Evolutionary conservation across 1,284 basidiomycete species (phyloP).

Genomic region (Erythrobasidium hasegawianum): DNA sequence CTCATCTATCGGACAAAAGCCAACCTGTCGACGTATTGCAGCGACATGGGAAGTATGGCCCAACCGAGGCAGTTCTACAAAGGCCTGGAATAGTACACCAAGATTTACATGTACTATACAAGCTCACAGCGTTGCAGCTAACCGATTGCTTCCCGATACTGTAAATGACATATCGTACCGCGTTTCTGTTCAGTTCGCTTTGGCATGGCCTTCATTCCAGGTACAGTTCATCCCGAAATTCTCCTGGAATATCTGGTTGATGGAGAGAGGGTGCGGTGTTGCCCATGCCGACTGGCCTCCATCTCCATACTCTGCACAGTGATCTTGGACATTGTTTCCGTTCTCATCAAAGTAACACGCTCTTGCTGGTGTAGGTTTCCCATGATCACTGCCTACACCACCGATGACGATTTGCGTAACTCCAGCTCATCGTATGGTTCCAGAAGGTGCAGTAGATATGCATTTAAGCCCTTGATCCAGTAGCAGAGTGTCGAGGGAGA

Average conservation of each 20-base stretch:
- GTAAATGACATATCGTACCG: too few species aligned
- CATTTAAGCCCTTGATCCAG: conserved; percentile 15
- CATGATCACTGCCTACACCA: conserved; percentile 2
- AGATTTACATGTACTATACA: too few species aligned
- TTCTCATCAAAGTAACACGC: conserved; percentile 20
- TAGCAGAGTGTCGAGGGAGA: conserved; percentile 6
- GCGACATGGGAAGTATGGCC: too few species aligned
- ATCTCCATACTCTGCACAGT: conserved; percentile 23
- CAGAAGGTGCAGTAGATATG: neutral
- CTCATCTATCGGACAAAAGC: too few species aligned
- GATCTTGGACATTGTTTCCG: neutral
- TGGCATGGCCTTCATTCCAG: neutral
- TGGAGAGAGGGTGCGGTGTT: conserved; percentile 6
- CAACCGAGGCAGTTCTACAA: too few species aligned
- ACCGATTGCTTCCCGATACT: too few species aligned
- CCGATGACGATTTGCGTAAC: conserved; percentile 17
- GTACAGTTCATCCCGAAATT: conserved; percentile 22
- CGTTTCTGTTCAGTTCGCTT: too few species aligned
- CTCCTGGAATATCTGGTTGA: conserved; percentile 20
- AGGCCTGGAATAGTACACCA: too few species aligned
- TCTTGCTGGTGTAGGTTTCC: neutral
- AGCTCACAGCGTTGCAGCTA: too few species aligned
- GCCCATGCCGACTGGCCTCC: neutral
- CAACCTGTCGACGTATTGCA: too few species aligned
- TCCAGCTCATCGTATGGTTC: neutral